phyloP scores from a whole-genome alignment of 2,329 filamentous ascomycete species.

The Chrysoporthe austroafricana region DNA sequence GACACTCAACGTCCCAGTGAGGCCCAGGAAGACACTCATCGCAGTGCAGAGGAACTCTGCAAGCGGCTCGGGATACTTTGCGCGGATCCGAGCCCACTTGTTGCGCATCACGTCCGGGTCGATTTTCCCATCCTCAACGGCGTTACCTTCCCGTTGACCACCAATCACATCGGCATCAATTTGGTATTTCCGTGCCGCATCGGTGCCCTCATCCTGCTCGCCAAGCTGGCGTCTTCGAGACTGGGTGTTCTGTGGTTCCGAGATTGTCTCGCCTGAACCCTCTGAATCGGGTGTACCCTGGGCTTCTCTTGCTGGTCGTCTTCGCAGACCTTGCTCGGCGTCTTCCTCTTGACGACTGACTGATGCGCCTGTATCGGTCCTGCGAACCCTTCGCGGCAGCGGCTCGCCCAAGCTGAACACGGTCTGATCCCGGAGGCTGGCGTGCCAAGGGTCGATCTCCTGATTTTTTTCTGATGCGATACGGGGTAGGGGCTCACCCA shows the following conservation, averaged over 20 bases:
- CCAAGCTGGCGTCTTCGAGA: conserved; percentile 21
- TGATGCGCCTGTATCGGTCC: neutral
- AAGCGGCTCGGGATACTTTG: conserved; percentile 36
- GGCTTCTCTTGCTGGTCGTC: conserved; percentile 14
- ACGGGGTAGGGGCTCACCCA: conserved; percentile 34
- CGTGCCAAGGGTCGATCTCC: neutral
- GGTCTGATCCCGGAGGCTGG: conserved; percentile 27
- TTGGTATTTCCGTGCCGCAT: conserved; percentile 30
- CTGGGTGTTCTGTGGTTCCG: conserved; percentile 6
- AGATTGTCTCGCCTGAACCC: neutral
- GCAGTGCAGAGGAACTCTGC: conserved; percentile 36
- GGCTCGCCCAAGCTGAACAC: conserved; percentile 35
- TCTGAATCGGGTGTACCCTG: conserved; percentile 6
- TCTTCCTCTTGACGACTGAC: conserved; percentile 20
- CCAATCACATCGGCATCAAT: conserved; percentile 34
- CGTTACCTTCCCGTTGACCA: conserved; percentile 31
- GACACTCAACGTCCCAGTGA: conserved; percentile 35
- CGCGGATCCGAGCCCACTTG: conserved; percentile 37
- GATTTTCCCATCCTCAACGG: conserved; percentile 30
- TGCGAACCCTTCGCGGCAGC: conserved; percentile 32
- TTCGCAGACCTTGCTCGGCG: conserved; percentile 21
- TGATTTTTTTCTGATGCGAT: conserved; percentile 5
- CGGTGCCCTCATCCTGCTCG: conserved; percentile 26
- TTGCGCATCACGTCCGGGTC: conserved; percentile 35
- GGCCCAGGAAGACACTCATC: conserved; percentile 35